Base-by-base conservation (phyloP, 2,329 filamentous ascomycete species). In the Pseudocercospora fijiensis region DNA sequence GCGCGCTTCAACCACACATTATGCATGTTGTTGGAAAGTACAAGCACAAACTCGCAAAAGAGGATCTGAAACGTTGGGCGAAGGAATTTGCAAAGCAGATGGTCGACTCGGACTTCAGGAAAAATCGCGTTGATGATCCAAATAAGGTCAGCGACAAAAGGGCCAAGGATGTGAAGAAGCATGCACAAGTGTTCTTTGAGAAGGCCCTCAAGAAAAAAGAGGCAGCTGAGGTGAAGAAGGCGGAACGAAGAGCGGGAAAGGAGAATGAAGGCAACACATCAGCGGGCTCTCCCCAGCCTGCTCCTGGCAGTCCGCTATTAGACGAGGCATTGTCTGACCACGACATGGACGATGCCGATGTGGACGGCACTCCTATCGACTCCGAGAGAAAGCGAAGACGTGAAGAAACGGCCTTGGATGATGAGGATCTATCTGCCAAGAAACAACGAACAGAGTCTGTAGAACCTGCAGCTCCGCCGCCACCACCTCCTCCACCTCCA, bases 51-150 rank as follows among this genome's bases (percentile, higher is more conserved):
- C 86, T 98, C 22, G 90, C 92, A 3, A 93, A 90, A 73, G 92
- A 97, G 1, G 85, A 88, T 64, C 74, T 88, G 49, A 89, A 89
- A 74, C 81, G 85, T 47, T 83, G 87, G 68, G 85, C 83, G 6
- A 88, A 88, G 77, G 86, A 89, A 76, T 84, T 86, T 74, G 74
- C 78, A 62, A 96, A 96, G 78, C 96, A 94, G 77, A 85, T 98
- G 13, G 93, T 96, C 20, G 86, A 90, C 18, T 95, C 92, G 0
- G 94, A 98, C 76, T 97, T 91, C 79, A 96, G 96, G 76, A 90
- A 94, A 73, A 86, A 88, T 55, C 88, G 92, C n/a, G 92, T 97
- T 9, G 84, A 86, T 52, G 89, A 97, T 72, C 94, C 92, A 0
- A 91, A 86, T 24, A 86, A 85, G 56, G 88, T 97, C 68, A 85